Percentiles rank a stretch among this genome's conserved stretches.
phyloP scores from a whole-genome alignment of 2,329 filamentous ascomycete genomes.

The Mariannaea elegans region DNA sequence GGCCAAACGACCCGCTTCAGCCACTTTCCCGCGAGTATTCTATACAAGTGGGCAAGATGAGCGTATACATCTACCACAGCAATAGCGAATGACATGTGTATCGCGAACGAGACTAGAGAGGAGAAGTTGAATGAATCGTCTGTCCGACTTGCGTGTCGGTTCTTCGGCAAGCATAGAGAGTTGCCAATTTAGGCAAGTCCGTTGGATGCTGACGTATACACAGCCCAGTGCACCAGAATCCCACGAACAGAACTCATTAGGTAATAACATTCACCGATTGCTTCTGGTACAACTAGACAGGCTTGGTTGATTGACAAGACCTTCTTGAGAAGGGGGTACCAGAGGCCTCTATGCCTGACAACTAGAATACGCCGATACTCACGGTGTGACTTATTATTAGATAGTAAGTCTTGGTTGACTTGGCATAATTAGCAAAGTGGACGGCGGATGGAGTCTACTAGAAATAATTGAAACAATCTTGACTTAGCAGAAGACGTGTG shows the following conservation, averaged over 20 bases:
- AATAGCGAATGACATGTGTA: neutral
- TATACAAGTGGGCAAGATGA: neutral
- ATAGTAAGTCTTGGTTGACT: no score
- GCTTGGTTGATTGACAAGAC: constrained; percentile 6
- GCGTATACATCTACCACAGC: neutral
- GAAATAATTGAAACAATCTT: no score
- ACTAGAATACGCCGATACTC: neutral
- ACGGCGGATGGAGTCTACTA: no score
- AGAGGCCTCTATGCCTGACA: constrained; percentile 11
- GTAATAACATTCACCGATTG: constrained; percentile 1
- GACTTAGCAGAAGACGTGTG: constrained; percentile 39
- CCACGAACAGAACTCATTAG: neutral
- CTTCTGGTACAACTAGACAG: neutral
- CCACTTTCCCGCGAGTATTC: neutral
- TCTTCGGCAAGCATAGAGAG: constrained; percentile 4
- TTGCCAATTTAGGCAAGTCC: constrained; percentile 3
- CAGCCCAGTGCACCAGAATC: neutral
- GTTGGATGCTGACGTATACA: constrained; percentile 11
- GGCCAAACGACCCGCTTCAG: neutral
- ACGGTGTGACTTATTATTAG: constrained; percentile 12
- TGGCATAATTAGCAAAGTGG: no score
- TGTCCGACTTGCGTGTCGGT: constrained; percentile 16
- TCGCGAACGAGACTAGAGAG: constrained; percentile 1
- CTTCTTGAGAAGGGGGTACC: neutral
- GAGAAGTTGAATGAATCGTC: neutral